phyloP scores from a whole-genome alignment of 331 rosid genomes.

The Malus hybrid region DNA sequence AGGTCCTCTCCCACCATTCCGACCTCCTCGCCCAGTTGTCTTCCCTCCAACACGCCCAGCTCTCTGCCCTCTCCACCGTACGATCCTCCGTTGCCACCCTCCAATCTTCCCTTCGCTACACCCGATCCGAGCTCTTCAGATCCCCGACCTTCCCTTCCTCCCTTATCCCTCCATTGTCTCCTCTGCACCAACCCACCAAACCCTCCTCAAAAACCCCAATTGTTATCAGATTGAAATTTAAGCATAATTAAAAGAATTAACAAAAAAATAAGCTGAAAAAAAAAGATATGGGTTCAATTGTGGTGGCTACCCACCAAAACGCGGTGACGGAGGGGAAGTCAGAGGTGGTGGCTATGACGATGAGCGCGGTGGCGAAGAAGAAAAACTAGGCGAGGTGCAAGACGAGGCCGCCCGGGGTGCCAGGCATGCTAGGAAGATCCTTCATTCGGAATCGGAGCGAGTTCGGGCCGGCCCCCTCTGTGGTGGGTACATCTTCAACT shows the following conservation, averaged over 20 bases:
- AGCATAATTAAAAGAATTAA: neutral
- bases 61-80: too few species aligned
- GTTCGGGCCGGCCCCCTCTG: constrained; percentile 23
- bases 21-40: too few species aligned
- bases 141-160: too few species aligned
- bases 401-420: constrained; percentile 66
- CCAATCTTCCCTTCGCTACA: too few species aligned
- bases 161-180: too few species aligned
- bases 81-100: too few species aligned
- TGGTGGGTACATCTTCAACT: constrained; percentile 46
- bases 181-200: neutral
- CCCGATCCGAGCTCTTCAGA: too few species aligned
- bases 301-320: constrained; percentile 25
- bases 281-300: neutral
- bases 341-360: constrained; percentile 43
- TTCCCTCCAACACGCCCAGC: too few species aligned
- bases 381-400: constrained; percentile 52
- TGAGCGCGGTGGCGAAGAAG: constrained; percentile 38
- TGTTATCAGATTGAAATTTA: neutral
- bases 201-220: neutral
- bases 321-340: constrained; percentile 78
- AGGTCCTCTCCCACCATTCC: too few species aligned
- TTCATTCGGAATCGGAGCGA: constrained; percentile 66
- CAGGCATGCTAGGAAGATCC: constrained; percentile 86
- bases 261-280: neutral